Conservation (phyloP, 306 rosid species). For the Medicago arabica region DNA sequence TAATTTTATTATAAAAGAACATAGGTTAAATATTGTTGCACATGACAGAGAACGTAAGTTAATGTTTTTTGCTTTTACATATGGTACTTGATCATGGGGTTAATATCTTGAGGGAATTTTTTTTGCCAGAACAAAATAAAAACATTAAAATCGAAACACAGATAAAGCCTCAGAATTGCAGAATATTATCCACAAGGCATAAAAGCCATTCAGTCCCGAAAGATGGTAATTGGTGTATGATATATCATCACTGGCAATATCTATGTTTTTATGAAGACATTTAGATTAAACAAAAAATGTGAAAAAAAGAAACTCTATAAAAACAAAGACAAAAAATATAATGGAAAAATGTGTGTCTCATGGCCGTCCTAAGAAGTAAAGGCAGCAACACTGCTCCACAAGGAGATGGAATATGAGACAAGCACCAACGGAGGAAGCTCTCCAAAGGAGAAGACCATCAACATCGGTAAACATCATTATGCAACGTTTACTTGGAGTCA, state of each 20-base stretch:
- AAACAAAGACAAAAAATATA: too few relatives aligned
- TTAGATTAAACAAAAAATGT: too few relatives aligned
- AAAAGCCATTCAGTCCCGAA: slow-evolving; percentile 39
- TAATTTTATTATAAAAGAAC: too few relatives aligned
- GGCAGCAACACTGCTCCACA: slow-evolving; percentile 69
- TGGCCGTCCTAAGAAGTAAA: slow-evolving; percentile 70
- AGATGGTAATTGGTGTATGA: slow-evolving; percentile 57
- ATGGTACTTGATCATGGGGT: too few relatives aligned
- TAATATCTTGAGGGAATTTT: too few relatives aligned
- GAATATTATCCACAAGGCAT: slow-evolving; percentile 44
- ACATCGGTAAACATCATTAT: slow-evolving; percentile 38
- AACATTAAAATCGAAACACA: too few relatives aligned
- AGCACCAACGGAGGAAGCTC: slow-evolving; percentile 51
- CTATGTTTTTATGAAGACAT: background rate
- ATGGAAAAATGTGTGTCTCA: slow-evolving; percentile 56
- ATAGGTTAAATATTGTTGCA: too few relatives aligned
- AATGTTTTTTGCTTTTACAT: too few relatives aligned
- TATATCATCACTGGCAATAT: slow-evolving; percentile 57
- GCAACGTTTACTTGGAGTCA: slow-evolving; percentile 63
- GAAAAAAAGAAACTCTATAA: too few relatives aligned
- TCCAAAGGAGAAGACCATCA: slow-evolving; percentile 46
- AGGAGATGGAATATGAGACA: slow-evolving; percentile 80
- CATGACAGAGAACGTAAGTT: too few relatives aligned
- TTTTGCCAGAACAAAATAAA: too few relatives aligned
- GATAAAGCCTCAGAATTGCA: slow-evolving; percentile 15